Conservation (phyloP, 306 rosid genomes). For the Rosa chinensis region DNA sequence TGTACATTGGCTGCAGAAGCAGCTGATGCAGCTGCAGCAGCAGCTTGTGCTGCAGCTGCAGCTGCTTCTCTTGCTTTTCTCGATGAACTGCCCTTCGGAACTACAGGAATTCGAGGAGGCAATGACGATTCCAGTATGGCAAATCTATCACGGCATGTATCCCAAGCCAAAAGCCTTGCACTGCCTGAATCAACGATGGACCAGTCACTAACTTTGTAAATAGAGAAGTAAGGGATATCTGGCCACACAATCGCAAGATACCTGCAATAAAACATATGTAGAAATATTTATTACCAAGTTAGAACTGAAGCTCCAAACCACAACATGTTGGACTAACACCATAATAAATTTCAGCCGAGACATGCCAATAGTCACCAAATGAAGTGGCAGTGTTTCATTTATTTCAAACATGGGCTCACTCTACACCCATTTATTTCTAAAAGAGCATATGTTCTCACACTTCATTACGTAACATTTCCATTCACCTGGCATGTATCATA, state of each 20-base stretch:
- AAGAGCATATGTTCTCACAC: not conserved
- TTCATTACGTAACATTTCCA: not conserved
- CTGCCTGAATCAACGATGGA: slow-evolving; percentile 98
- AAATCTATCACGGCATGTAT: slow-evolving; percentile 94
- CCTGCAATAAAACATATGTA: slow-evolving; percentile 55
- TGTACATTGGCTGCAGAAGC: slow-evolving; percentile 95
- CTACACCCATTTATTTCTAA: not conserved
- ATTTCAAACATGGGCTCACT: not conserved
- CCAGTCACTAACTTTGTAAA: slow-evolving; percentile 96
- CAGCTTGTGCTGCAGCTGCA: slow-evolving; percentile 96
- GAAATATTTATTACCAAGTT: not conserved
- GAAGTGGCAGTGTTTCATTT: not conserved
- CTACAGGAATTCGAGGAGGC: slow-evolving; percentile 79
- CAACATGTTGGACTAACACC: not conserved
- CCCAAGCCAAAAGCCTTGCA: slow-evolving; percentile 99
- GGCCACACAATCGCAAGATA: slow-evolving; percentile 95
- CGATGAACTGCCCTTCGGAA: slow-evolving; percentile 87
- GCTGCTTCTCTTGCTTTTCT: slow-evolving; percentile 93
- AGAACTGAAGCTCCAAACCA: not conserved
- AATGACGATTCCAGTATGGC: slow-evolving; percentile 85
- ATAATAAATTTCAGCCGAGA: not conserved
- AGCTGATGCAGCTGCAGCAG: slow-evolving; percentile 96
- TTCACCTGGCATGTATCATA: not conserved
- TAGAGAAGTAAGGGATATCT: slow-evolving; percentile 95
- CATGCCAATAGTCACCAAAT: not conserved